These are phyloP conservation scores for Magnusiomyces paraingens DNA, from an alignment of 1,139 yeast species.

Conservation along the genomic window DNA sequence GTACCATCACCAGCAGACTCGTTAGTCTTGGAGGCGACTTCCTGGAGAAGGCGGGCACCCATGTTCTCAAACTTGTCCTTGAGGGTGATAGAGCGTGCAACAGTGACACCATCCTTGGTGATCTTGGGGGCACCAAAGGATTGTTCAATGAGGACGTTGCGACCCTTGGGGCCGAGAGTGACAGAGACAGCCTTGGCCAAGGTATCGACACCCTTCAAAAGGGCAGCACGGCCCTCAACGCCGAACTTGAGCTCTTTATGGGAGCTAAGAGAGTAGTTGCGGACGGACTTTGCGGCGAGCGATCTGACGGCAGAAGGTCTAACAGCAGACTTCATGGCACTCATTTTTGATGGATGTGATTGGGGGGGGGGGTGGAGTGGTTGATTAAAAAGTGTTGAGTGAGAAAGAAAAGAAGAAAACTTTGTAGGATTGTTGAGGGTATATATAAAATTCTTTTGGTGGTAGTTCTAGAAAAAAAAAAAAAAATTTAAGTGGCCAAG, in stretches of 20 bases:
- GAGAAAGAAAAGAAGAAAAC: conserved; percentile 7
- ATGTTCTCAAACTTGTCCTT: conserved; percentile 93
- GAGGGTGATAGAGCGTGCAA: conserved; percentile 80
- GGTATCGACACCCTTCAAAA: conserved; percentile 91
- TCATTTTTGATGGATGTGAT: neutral
- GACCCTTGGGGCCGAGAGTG: conserved; percentile 96
- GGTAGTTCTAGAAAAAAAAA: conserved; percentile 1
- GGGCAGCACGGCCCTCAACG: conserved; percentile 97
- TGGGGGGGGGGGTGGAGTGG: neutral
- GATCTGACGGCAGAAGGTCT: conserved; percentile 19
- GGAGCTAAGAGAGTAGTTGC: conserved; percentile 39
- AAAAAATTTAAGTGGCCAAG: conserved; percentile 2
- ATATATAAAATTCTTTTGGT: conserved; percentile 6
- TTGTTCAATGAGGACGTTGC: conserved; percentile 96
- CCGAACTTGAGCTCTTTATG: conserved; percentile 98
- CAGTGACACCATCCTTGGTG: conserved; percentile 99
- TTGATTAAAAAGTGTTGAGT: neutral
- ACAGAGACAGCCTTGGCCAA: conserved; percentile 97
- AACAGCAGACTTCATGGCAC: conserved; percentile 18
- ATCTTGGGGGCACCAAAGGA: conserved; percentile 96
- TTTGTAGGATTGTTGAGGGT: conserved; percentile 7
- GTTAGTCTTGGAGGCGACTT: conserved; percentile 96
- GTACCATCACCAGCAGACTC: conserved; percentile 99
- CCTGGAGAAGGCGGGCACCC: conserved; percentile 95
- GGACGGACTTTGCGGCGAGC: conserved; percentile 19